These are phyloP conservation scores for Hansenula lynferdii DNA, from an alignment of 1,139 yeast genomes.

Conservation along the genomic window DNA sequence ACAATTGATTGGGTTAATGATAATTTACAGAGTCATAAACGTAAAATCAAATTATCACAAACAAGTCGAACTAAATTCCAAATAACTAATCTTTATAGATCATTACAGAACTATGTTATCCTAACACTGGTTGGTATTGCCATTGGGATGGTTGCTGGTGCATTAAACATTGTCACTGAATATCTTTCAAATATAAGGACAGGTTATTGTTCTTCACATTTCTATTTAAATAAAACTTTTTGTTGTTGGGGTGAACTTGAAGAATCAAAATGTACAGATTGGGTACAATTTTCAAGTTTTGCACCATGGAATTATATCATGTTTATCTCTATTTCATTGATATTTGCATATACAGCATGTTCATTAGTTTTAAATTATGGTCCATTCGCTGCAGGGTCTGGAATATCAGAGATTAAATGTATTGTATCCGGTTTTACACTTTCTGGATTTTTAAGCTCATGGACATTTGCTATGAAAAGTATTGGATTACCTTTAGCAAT, in stretches of 20 bases:
- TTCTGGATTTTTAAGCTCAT: constrained; percentile 70
- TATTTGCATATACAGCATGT: constrained; percentile 64
- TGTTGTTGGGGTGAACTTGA: constrained; percentile 70
- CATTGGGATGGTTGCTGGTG: constrained; percentile 82
- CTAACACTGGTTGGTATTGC: constrained; percentile 67
- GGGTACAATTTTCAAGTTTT: constrained; percentile 52
- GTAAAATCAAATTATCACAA: constrained; percentile 5
- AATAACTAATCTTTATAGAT: constrained; percentile 7
- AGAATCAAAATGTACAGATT: constrained; percentile 40
- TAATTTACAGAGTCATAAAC: constrained; percentile 21
- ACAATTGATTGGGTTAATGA: constrained; percentile 90
- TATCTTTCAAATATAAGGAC: constrained; percentile 76
- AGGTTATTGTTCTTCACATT: constrained; percentile 70
- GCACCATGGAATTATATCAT: constrained; percentile 46
- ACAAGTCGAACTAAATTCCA: constrained; percentile 4
- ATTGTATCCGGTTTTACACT: constrained; percentile 88
- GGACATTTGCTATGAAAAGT: constrained; percentile 71
- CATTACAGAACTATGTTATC: constrained; percentile 61
- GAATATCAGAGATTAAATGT: constrained; percentile 94
- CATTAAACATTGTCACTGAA: constrained; percentile 75
- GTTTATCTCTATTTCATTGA: constrained; percentile 55
- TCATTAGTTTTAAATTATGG: constrained; percentile 65
- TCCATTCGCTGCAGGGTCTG: constrained; percentile 95
- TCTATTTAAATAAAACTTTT: constrained; percentile 68
- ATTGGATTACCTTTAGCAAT: constrained; percentile 74